These are phyloP conservation scores for Sarocladiaceae sp. DNA, from an alignment of 2,329 filamentous ascomycete genomes.

Conservation along the genomic window DNA sequence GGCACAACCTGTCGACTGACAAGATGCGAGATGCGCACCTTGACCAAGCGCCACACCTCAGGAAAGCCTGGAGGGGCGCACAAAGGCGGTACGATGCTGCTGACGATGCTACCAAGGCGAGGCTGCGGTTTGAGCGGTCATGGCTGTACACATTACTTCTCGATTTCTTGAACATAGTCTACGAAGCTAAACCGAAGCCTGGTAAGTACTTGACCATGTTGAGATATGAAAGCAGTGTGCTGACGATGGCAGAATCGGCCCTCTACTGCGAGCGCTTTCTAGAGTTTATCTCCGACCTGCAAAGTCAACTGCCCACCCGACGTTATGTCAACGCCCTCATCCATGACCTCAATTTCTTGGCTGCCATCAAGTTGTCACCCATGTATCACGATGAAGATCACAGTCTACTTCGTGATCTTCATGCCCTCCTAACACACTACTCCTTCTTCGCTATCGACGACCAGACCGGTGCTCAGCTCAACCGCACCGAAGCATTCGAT, in stretches of 20 bases:
- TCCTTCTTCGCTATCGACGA: slow-evolving; percentile 88
- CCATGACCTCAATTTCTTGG: slow-evolving; percentile 77
- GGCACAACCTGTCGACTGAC: slow-evolving; percentile 87
- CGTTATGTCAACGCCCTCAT: slow-evolving; percentile 89
- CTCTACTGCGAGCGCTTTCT: slow-evolving; percentile 90
- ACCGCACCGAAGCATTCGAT: slow-evolving; percentile 69
- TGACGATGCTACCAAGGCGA: slow-evolving; percentile 73
- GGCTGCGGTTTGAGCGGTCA: slow-evolving; percentile 83
- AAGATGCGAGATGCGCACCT: slow-evolving; percentile 68
- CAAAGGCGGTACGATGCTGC: slow-evolving; percentile 82
- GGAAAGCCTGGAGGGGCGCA: slow-evolving; percentile 87
- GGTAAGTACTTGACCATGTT: slow-evolving; percentile 28
- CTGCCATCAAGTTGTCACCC: slow-evolving; percentile 73
- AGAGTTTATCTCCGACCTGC: slow-evolving; percentile 84
- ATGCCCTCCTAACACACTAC: slow-evolving; percentile 78
- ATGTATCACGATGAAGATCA: slow-evolving; percentile 73
- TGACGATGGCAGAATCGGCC: slow-evolving; percentile 50
- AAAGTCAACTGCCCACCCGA: slow-evolving; percentile 89
- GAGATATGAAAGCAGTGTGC: not conserved
- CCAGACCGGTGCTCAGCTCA: slow-evolving; percentile 75
- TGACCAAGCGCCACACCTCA: slow-evolving; percentile 67
- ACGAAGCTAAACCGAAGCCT: slow-evolving; percentile 47
- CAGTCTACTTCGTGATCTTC: slow-evolving; percentile 74
- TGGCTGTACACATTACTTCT: slow-evolving; percentile 88
- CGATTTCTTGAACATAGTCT: slow-evolving; percentile 74